Evolutionary conservation across 225 moss, liverwort and hornwort species (phyloP), one percentile per base, ranked within the genome.

Genomic region (Lunularia cruciata): DNA sequence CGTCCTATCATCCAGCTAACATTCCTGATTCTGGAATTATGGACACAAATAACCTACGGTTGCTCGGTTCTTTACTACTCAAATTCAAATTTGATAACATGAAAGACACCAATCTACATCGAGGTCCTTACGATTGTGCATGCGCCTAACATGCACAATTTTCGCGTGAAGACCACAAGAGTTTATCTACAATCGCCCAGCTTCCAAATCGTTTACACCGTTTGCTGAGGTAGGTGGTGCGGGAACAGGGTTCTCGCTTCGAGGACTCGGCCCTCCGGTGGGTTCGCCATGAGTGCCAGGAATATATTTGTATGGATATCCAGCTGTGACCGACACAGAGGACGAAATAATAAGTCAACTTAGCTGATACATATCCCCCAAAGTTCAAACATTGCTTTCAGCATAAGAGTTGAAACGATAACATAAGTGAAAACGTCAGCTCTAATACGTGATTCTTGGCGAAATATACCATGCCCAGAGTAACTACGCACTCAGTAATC

Each of bases 281-380:
- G 69, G 69, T 23, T 69, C 69, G 13, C 39, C 56, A 28, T 57
- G 69, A 57, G 58, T 67, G n/a, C 75, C 80, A 4, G 81, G 81
- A 13, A 77, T 77, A 46, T 77, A 77, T 38, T 77, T 77, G 76
- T 77, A 70, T 3, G 73, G 27, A 37, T 73, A 53, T 3, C 73
- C 81, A 53, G 81, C 81, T 81, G 70, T 66, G 30, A 26, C 1
- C 11, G 53, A 38, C 32, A 43, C 2, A 31, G 7, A n/a, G n/a
- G n/a, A n/a, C n/a, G n/a, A n/a, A n/a, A n/a, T n/a, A n/a, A n/a
- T n/a, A n/a, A n/a, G n/a, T n/a, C n/a, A n/a, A n/a, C n/a, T n/a
- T n/a, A n/a, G n/a, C n/a, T n/a, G n/a, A n/a, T n/a, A n/a, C n/a
- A n/a, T n/a, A n/a, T n/a, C n/a, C n/a, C n/a, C n/a, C n/a, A n/a